These are phyloP conservation scores for Pseudogymnoascus sp. DNA, from an alignment of 2,329 filamentous ascomycete genomes.

Conservation along the genomic window DNA sequence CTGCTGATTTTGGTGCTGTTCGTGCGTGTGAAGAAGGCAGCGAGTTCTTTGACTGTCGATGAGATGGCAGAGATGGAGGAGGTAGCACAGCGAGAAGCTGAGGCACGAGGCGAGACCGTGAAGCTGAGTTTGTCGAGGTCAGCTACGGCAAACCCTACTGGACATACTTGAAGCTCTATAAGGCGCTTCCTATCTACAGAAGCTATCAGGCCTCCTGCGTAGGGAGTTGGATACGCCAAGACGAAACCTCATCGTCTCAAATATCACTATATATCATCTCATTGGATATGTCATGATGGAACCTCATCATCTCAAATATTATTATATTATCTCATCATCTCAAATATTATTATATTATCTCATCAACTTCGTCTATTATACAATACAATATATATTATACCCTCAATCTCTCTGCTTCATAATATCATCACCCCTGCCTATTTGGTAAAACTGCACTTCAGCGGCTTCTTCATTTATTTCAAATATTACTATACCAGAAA, in stretches of 20 bases:
- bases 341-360: not conserved
- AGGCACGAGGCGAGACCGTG: not conserved
- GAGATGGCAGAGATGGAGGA: slow-evolving; percentile 35
- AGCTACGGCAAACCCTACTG: not conserved
- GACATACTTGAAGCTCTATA: not conserved
- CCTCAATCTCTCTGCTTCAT: not conserved
- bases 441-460: not conserved
- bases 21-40: slow-evolving; percentile 45
- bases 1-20: slow-evolving; percentile 44
- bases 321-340: not conserved
- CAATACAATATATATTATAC: not conserved
- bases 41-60: slow-evolving; percentile 50
- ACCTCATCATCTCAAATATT: not conserved
- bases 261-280: not conserved
- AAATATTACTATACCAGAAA: not conserved
- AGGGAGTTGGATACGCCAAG: not conserved
- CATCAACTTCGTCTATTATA: not conserved
- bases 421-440: not conserved
- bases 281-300: not conserved
- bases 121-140: not conserved
- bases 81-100: not conserved
- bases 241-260: not conserved
- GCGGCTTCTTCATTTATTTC: not conserved
- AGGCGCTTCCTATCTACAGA: not conserved
- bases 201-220: not conserved